These are phyloP conservation scores for Epichloe gansuensis DNA, from an alignment of 2,329 filamentous ascomycete genomes.

Conservation along the genomic window DNA sequence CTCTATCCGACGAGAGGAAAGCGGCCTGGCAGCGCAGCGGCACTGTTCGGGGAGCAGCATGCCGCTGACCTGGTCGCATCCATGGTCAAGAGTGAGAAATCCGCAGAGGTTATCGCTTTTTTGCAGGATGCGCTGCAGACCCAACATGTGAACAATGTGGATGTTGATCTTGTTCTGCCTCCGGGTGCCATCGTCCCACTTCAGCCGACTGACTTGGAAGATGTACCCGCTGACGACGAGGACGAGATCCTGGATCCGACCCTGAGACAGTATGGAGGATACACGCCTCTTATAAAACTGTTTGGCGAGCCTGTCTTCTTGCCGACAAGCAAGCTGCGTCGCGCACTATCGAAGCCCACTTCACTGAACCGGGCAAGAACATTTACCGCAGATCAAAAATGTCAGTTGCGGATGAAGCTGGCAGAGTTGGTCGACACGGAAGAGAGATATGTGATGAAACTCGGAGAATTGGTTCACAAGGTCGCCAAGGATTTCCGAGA, in stretches of 20 bases:
- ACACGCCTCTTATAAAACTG: slow-evolving; percentile 61
- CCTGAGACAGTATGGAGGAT: slow-evolving; percentile 60
- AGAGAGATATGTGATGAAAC: slow-evolving; percentile 80
- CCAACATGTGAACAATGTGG: slow-evolving; percentile 71
- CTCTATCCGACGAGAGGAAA: slow-evolving; percentile 41
- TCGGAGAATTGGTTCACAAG: slow-evolving; percentile 69
- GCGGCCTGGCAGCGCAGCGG: slow-evolving; percentile 50
- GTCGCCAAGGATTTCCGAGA: slow-evolving; percentile 70
- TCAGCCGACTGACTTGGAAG: slow-evolving; percentile 44
- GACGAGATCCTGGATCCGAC: slow-evolving; percentile 54
- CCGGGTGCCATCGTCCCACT: slow-evolving; percentile 59
- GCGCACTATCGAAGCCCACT: slow-evolving; percentile 77
- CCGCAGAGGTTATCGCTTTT: slow-evolving; percentile 56
- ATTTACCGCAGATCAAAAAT: slow-evolving; percentile 71
- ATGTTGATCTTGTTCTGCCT: slow-evolving; percentile 77
- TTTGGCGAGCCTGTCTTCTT: slow-evolving; percentile 79
- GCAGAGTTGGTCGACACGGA: slow-evolving; percentile 86
- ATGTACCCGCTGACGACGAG: slow-evolving; percentile 47
- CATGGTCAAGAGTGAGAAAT: slow-evolving; percentile 72
- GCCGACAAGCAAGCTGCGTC: slow-evolving; percentile 70
- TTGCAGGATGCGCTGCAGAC: slow-evolving; percentile 66
- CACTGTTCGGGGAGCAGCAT: slow-evolving; percentile 81
- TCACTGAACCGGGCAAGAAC: slow-evolving; percentile 65
- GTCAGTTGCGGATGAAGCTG: slow-evolving; percentile 76
- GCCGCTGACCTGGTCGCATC: slow-evolving; percentile 78